Evolutionary conservation across 495 filamentous ascomycete genomes (phyloP).

Genomic region (Cercophora samala): DNA sequence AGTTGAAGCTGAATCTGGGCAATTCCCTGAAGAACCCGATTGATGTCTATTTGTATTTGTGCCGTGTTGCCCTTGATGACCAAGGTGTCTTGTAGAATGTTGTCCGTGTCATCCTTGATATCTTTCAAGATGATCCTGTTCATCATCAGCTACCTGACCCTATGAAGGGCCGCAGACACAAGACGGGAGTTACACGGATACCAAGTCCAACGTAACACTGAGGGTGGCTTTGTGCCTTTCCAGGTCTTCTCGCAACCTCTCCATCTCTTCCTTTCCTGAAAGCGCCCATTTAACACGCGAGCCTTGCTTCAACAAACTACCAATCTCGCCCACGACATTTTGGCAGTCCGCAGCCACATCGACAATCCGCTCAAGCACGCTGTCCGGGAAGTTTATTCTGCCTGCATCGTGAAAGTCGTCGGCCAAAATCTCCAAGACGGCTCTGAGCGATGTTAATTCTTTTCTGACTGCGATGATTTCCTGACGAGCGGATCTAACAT

Average conservation of each 20-base stretch:
- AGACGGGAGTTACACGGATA: not conserved
- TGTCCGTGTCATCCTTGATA: not conserved
- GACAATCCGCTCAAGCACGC: not conserved
- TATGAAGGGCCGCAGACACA: not conserved
- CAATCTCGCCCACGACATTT: not conserved
- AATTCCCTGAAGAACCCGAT: not conserved
- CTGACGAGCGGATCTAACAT: not conserved
- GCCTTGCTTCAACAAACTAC: not conserved
- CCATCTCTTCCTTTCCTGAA: not conserved
- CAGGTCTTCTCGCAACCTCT: not conserved
- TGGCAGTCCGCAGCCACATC: not conserved
- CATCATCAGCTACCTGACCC: not conserved
- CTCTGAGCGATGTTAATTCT: not conserved
- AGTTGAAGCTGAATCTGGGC: not conserved
- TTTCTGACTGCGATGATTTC: not conserved
- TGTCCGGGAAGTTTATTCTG: not conserved
- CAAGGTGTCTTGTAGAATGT: not conserved
- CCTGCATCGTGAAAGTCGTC: not conserved
- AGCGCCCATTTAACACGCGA: not conserved
- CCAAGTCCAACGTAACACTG: slow-evolving; percentile 4
- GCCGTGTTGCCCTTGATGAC: not conserved
- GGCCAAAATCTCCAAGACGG: not conserved
- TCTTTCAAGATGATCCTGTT: not conserved
- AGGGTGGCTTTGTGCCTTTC: slow-evolving; percentile 1
- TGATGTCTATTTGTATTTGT: not conserved